phyloP scores from a whole-genome alignment of 176 grass and related monocot genomes.

The Paspalum vaginatum region DNA sequence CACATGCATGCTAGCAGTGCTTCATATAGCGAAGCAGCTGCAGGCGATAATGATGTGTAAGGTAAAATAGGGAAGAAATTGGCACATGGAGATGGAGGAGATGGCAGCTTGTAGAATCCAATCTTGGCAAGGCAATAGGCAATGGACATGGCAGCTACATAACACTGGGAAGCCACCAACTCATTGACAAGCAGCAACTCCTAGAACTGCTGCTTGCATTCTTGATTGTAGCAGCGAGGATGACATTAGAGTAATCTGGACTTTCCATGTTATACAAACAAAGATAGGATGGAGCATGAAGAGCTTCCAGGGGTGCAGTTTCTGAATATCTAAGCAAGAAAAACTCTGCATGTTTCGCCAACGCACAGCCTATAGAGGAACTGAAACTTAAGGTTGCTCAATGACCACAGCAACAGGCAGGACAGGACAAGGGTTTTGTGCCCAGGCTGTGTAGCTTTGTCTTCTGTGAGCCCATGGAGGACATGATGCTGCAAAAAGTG shows the following conservation, averaged over 20 bases:
- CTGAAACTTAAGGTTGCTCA: neutral
- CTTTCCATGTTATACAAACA: neutral
- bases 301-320: neutral
- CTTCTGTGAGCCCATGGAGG: neutral
- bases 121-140: neutral
- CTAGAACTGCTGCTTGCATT: neutral
- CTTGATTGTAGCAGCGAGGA: neutral
- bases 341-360: neutral
- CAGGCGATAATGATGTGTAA: neutral
- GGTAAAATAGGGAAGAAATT: neutral
- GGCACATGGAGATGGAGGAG: no score
- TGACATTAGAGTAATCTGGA: neutral
- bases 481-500: neutral
- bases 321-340: constrained; percentile 29
- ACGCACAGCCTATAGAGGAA: neutral
- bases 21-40: constrained; percentile 25
- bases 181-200: neutral
- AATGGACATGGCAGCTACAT: neutral
- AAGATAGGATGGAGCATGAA: constrained; percentile 11
- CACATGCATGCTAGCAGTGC: constrained; percentile 26
- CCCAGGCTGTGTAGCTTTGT: constrained; percentile 2
- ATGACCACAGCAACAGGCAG: neutral
- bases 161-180: constrained; percentile 6
- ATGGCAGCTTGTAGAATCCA: neutral
- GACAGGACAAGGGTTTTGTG: neutral